These are phyloP conservation scores for Cutaneotrichosporon arboriforme DNA, from an alignment of 1,284 basidiomycete genomes.

Conservation along the genomic window DNA sequence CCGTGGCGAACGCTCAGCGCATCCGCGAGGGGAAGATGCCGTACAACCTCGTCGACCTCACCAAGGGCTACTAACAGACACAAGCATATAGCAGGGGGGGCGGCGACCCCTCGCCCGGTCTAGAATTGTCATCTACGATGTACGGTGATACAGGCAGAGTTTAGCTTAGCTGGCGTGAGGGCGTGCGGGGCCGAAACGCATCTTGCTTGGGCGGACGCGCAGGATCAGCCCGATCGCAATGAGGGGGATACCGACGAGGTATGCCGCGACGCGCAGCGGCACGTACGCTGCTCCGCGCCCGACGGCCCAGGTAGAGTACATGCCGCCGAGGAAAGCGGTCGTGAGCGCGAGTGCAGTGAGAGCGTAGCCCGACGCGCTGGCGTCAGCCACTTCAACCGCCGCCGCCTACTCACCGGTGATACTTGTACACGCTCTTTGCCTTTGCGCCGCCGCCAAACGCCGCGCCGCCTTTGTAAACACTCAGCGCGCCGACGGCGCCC, in stretches of 20 bases:
- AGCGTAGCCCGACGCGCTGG: slow-evolving; percentile 40
- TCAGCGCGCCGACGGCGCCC: slow-evolving; percentile 29
- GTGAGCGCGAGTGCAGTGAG: slow-evolving; percentile 33
- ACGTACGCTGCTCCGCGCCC: slow-evolving; percentile 1
- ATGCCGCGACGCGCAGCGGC: slow-evolving; percentile 29
- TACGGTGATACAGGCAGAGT: background rate
- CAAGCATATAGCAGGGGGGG: background rate
- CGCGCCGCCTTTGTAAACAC: slow-evolving; percentile 30
- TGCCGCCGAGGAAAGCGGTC: slow-evolving; percentile 41
- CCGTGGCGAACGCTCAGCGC: slow-evolving; percentile 40
- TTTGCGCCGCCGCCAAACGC: slow-evolving; percentile 30
- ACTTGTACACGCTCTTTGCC: slow-evolving; percentile 44
- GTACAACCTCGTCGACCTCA: slow-evolving; percentile 30
- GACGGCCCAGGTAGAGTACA: slow-evolving; percentile 34
- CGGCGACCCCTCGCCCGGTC: background rate
- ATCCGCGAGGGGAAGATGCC: slow-evolving; percentile 23
- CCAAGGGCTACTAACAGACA: slow-evolving; percentile 29
- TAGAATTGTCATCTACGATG: background rate
- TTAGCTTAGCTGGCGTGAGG: background rate
- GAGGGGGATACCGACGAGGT: slow-evolving; percentile 36
- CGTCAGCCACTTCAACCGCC: background rate
- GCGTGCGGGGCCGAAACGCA: slow-evolving; percentile 21
- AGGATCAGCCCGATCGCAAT: slow-evolving; percentile 31
- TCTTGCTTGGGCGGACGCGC: slow-evolving; percentile 33
- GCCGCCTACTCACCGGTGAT: slow-evolving; percentile 37